Evolutionary conservation across 2,329 filamentous ascomycete species (phyloP), one percentile per base, ranked within the genome.

Genomic region (Cordyceps cicadae): DNA sequence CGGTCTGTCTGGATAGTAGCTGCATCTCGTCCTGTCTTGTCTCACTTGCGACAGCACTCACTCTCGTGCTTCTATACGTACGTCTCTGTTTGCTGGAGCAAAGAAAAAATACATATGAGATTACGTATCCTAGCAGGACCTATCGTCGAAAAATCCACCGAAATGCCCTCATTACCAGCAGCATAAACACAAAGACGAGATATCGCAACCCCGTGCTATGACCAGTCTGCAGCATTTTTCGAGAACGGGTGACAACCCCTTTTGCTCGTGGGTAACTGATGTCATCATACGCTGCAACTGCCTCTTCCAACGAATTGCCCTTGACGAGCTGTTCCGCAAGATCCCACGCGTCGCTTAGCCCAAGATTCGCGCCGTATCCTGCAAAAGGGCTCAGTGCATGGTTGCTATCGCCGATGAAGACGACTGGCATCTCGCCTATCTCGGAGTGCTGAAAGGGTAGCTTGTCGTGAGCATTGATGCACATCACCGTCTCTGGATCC

Each of bases 361-460:
- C 79, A 61, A 81, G 65, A 63, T 79, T 80, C 0, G 77, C 78
- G 0, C 79, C 79, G 60, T 74, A 77, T 0, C 79, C 77, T 5
- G 78, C 75, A 67, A 80, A 81, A 0, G 78, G 76, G 56, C 72
- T 79, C 6, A 80, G 70, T 1, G 78, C 78, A 64, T 81, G 79
- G 63, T 81, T 81, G 59, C 72, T 71, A 64, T 81, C 78, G 12
- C 79, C 79, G 24, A 81, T 76, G 55, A 78, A 81, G 11, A 81
- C 66, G 8, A 77, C 70, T 0, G 68, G 66, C 11, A 66, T 19
- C 4, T 66, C 52, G 1, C 59, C 24, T 3, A 69, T 51, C 7
- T 64, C 61, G 8, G 68, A 64, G 50, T 81, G 77, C 0, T 62
- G 8, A 61, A 81, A 79, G 0, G 78, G 74, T 48, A 66, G 59